Evolutionary conservation across 352 stramenopile species (phyloP), one percentile per base, ranked within the genome.

Genomic region (Phytopythium aichiense): DNA sequence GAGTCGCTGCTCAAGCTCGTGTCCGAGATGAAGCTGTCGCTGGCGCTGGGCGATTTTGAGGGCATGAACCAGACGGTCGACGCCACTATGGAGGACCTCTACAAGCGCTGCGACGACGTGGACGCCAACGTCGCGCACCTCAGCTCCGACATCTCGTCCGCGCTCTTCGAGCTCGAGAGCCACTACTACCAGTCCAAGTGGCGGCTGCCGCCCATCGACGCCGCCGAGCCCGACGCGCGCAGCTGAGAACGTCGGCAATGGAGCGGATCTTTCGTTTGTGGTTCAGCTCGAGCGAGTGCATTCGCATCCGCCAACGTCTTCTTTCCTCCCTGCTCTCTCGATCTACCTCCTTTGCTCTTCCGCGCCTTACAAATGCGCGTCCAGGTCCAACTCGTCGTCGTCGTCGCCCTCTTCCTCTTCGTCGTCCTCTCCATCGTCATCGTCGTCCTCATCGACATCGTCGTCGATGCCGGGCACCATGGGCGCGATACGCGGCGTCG

Each of bases 181-280:
- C 84, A 94, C 65, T 94, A 79, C 55, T 91, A 91, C 66, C 84
- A 92, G 66, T 91, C 80, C 69, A 91, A 91, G 61, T 94, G 84
- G 84, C 71, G 82, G 15, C 28, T 84, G 11, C 38, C 69, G 18
- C 77, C 75, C 9, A 64, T 77, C 65, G 42, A 75, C 64, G 30
- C 67, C 61, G 22, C 73, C 67, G 40, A 72, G 57, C 35, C 69
- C 61, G 48, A 73, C 63, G 51, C 62, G 58, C 13, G 63, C 57
- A 12, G 63, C 64, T n/a, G 65, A 28, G 12, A 6, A n/a, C 18
- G 42, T 28, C 2, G 20, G 9, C 2, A 28, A 49, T 23, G 20
- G 11, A 49, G 42, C 18, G 7, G 20, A 28, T 15, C 42, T 46
- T 15, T 15, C 18, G 35, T 2, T 20, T 8, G 42, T 49, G 22